Evolutionary conservation across 208 protist species (phyloP).

Genomic region (Acanthamoeba castellanii): DNA sequence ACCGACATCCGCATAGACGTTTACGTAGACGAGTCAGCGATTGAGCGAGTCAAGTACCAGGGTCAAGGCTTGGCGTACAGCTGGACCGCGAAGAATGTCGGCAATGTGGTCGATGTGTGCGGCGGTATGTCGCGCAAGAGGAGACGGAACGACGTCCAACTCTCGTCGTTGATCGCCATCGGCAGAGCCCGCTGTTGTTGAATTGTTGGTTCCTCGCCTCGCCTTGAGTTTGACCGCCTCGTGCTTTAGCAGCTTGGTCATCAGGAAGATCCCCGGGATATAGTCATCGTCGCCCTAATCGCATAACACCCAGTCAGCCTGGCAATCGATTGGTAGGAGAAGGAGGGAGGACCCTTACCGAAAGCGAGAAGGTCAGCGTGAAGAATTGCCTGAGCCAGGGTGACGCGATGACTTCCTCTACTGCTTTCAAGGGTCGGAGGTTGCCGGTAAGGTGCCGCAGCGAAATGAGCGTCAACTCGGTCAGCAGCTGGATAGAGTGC

Average conservation of each 20-base stretch:
- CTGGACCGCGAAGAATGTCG: neutral
- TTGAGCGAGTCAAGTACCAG: neutral
- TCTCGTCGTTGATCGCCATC: neutral
- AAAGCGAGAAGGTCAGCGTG: neutral
- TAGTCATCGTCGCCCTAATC: slow-evolving; percentile 29
- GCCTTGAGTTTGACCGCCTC: slow-evolving; percentile 4
- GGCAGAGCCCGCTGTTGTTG: neutral
- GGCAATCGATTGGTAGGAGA: too few species aligned
- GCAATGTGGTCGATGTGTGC: neutral
- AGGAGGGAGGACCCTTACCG: neutral
- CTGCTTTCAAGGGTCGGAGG: neutral
- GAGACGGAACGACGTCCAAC: neutral
- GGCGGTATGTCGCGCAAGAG: neutral
- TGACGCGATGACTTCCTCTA: neutral
- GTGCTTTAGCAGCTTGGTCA: slow-evolving; percentile 27
- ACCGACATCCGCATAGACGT: neutral
- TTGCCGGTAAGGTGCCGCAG: slow-evolving; percentile 6
- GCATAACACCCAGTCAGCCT: neutral
- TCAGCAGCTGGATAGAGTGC: neutral
- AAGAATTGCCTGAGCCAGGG: neutral
- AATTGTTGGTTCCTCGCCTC: neutral
- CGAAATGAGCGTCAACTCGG: slow-evolving; percentile 4
- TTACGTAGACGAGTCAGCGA: neutral
- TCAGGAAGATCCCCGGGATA: neutral
- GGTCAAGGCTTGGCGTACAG: neutral